phyloP scores from a whole-genome alignment of 176 grass and related monocot species.

The Coix lacrymajobi region DNA sequence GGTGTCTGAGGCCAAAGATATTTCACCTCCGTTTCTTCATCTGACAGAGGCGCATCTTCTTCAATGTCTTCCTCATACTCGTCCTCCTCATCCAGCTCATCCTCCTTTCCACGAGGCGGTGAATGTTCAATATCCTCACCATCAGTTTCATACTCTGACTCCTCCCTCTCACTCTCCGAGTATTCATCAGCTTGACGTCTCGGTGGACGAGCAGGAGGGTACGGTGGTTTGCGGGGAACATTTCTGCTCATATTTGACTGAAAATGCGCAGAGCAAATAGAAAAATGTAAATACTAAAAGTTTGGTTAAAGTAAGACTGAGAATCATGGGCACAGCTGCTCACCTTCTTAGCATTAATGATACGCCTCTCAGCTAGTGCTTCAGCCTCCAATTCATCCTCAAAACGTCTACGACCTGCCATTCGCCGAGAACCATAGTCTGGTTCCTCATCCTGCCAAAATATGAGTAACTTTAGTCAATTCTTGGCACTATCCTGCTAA shows the following conservation, averaged over 20 bases:
- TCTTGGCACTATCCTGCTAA: not conserved
- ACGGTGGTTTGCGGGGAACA: slow-evolving; percentile 43
- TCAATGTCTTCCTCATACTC: slow-evolving; percentile 77
- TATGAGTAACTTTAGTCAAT: slow-evolving; percentile 4
- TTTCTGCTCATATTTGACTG: slow-evolving; percentile 67
- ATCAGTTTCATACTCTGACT: slow-evolving; percentile 95
- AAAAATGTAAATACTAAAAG: not conserved
- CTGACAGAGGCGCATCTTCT: slow-evolving; percentile 56
- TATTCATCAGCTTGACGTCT: slow-evolving; percentile 60
- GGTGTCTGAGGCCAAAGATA: not conserved
- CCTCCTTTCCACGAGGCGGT: slow-evolving; percentile 60
- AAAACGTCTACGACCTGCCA: slow-evolving; percentile 52
- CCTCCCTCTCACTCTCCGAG: slow-evolving; percentile 70
- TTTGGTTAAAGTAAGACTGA: not conserved
- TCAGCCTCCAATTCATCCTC: slow-evolving; percentile 83
- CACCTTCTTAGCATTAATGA: slow-evolving; percentile 72
- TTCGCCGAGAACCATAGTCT: slow-evolving; percentile 60
- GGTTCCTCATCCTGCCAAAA: slow-evolving; percentile 74
- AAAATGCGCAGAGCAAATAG: slow-evolving; percentile 23
- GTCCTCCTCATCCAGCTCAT: slow-evolving; percentile 77
- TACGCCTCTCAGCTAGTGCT: slow-evolving; percentile 57
- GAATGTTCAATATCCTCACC: slow-evolving; percentile 77
- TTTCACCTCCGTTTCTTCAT: slow-evolving; percentile 74
- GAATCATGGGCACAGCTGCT: not conserved
- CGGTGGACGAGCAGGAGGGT: slow-evolving; percentile 43